These are phyloP conservation scores for Hansenula lynferdii DNA, from an alignment of 1,139 yeast genomes.

Conservation along the genomic window DNA sequence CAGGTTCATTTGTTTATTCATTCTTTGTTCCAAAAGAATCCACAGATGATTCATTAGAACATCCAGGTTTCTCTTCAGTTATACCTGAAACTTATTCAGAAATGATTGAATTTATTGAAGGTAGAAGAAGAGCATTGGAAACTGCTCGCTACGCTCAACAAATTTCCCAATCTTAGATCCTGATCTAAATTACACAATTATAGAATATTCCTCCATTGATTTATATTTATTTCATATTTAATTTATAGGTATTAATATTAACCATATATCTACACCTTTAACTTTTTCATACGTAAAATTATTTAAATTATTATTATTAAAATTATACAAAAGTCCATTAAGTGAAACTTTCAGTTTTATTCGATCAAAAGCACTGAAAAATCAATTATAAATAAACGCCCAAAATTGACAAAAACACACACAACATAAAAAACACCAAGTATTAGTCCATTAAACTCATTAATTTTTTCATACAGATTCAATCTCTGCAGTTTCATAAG, in stretches of 20 bases:
- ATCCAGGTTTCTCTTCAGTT: slow-evolving; percentile 54
- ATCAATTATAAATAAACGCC: too few species aligned
- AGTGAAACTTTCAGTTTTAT: too few species aligned
- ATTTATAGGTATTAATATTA: too few species aligned
- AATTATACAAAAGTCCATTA: slow-evolving; percentile 1
- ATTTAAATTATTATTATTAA: not conserved
- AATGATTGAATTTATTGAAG: slow-evolving; percentile 89
- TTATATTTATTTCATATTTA: not conserved
- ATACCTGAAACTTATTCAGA: slow-evolving; percentile 86
- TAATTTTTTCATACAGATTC: slow-evolving; percentile 14
- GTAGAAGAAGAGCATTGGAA: slow-evolving; percentile 82
- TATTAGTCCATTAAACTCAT: too few species aligned
- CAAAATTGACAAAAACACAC: too few species aligned
- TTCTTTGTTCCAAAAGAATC: slow-evolving; percentile 71
- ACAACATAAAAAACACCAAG: too few species aligned
- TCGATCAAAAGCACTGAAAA: too few species aligned
- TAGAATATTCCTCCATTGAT: too few species aligned
- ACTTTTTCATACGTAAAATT: too few species aligned
- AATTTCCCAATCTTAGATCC: slow-evolving; percentile 8
- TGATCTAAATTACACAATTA: too few species aligned
- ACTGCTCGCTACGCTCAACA: slow-evolving; percentile 66
- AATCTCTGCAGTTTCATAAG: slow-evolving; percentile 23
- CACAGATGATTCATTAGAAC: slow-evolving; percentile 29
- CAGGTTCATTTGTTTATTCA: slow-evolving; percentile 86
- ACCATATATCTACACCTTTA: too few species aligned